A percentile compares a stretch with the other conserved stretches of the same genome.
These are phyloP conservation scores for Clavispora vitiphila DNA, from an alignment of 805 yeast genomes.

Conservation along the genomic window DNA sequence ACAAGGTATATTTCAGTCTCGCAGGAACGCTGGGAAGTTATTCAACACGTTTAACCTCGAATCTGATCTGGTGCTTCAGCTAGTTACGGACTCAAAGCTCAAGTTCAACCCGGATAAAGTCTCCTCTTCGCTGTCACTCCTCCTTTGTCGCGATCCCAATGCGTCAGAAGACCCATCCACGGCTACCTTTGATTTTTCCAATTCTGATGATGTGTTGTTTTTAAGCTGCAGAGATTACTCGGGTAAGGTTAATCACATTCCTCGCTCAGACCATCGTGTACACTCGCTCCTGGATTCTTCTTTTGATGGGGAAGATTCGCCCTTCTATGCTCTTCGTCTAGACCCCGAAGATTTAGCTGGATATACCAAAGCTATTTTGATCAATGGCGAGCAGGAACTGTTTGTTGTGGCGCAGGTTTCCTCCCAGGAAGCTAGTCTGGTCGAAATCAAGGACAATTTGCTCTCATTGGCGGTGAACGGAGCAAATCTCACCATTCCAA, in stretches of 20 bases:
- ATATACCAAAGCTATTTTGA: slow-evolving; percentile 31
- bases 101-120: background rate
- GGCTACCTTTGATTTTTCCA: background rate
- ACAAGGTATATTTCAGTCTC: slow-evolving; percentile 7
- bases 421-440: background rate
- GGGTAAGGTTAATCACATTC: slow-evolving; percentile 28
- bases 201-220: background rate
- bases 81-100: background rate
- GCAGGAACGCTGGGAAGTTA: background rate
- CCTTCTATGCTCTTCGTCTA: slow-evolving; percentile 47
- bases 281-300: slow-evolving; percentile 48
- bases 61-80: background rate
- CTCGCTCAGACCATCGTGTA: slow-evolving; percentile 42
- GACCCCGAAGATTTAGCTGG: slow-evolving; percentile 32
- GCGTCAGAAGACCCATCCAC: background rate
- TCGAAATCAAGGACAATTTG: slow-evolving; percentile 15
- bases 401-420: background rate
- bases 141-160: background rate
- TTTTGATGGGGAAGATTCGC: slow-evolving; percentile 41
- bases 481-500: slow-evolving; percentile 38
- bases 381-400: background rate
- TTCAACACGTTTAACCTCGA: background rate
- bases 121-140: background rate
- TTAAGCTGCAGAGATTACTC: background rate
- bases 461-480: slow-evolving; percentile 36